phyloP scores from a whole-genome alignment of 1,139 yeast genomes.

The Diutina pseudorugosa region DNA sequence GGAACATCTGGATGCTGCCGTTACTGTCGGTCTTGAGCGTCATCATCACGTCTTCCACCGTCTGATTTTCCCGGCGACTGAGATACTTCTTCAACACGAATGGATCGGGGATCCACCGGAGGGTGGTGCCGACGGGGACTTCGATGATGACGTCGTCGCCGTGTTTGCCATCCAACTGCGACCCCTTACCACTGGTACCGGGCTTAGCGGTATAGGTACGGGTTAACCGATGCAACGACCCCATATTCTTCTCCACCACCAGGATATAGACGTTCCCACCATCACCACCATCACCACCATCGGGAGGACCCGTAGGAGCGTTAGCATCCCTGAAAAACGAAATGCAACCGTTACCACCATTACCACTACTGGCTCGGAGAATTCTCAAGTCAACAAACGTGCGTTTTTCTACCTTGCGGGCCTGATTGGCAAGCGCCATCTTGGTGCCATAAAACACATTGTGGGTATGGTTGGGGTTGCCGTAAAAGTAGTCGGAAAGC shows the following conservation, averaged over 20 bases:
- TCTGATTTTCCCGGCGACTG: conserved; percentile 9
- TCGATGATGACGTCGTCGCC: conserved; percentile 73
- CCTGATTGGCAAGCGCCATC: conserved; percentile 14
- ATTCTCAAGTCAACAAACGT: conserved; percentile 52
- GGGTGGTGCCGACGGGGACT: conserved; percentile 85
- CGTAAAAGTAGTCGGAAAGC: conserved; percentile 28
- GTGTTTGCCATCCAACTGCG: conserved; percentile 71
- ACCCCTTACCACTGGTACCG: conserved; percentile 62
- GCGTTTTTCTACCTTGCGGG: conserved; percentile 25
- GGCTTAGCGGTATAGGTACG: conserved; percentile 57
- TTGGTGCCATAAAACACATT: conserved; percentile 23
- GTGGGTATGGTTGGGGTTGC: conserved; percentile 31
- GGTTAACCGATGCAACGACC: conserved; percentile 58
- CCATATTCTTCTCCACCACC: conserved; percentile 53
- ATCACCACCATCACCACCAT: conserved; percentile 95
- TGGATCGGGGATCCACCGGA: conserved; percentile 82
- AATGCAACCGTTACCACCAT: conserved; percentile 81
- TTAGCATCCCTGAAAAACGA: conserved; percentile 84
- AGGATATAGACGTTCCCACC: conserved; percentile 84
- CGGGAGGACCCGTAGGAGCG: conserved; percentile 82
- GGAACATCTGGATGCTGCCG: conserved; percentile 43
- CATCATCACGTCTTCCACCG: conserved; percentile 10
- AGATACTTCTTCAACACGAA: conserved; percentile 22
- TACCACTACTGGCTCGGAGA: conserved; percentile 60
- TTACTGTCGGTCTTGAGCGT: conserved; percentile 14